Conservation (phyloP, 768 basidiomycete genomes). For the Suillus placidus region DNA sequence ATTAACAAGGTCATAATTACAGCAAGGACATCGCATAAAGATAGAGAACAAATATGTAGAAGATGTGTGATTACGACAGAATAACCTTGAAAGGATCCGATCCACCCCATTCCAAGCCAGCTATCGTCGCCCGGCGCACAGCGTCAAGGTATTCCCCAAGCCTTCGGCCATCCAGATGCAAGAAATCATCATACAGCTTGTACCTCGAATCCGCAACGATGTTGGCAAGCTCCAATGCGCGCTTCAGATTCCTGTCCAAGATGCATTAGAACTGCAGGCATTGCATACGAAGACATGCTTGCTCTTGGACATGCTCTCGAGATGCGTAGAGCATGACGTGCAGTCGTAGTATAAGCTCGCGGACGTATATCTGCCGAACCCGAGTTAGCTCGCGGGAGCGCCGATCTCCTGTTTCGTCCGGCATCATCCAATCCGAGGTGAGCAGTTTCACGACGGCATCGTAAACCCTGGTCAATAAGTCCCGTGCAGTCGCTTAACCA, state of each 20-base stretch:
- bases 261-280: background rate
- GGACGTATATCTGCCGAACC: constrained; percentile 89
- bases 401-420: too few relatives aligned
- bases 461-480: constrained; percentile 64
- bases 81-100: constrained; percentile 72
- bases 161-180: constrained; percentile 55
- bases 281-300: constrained; percentile 30
- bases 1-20: background rate
- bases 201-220: constrained; percentile 87
- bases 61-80: constrained; percentile 18
- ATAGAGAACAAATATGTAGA: background rate
- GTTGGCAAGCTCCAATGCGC: constrained; percentile 76
- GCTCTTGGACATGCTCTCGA: constrained; percentile 66
- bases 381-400: too few relatives aligned
- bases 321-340: constrained; percentile 74
- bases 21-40: background rate
- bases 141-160: constrained; percentile 75
- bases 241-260: constrained; percentile 67
- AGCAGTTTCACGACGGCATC: too few relatives aligned
- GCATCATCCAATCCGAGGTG: too few relatives aligned
- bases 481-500: constrained; percentile 70
- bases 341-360: constrained; percentile 85
- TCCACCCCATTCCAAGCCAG: constrained; percentile 71
- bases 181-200: constrained; percentile 84
- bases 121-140: constrained; percentile 72